These are phyloP conservation scores for Rubia peregrina DNA, from an alignment of 305 asterid species.

Conservation along the genomic window DNA sequence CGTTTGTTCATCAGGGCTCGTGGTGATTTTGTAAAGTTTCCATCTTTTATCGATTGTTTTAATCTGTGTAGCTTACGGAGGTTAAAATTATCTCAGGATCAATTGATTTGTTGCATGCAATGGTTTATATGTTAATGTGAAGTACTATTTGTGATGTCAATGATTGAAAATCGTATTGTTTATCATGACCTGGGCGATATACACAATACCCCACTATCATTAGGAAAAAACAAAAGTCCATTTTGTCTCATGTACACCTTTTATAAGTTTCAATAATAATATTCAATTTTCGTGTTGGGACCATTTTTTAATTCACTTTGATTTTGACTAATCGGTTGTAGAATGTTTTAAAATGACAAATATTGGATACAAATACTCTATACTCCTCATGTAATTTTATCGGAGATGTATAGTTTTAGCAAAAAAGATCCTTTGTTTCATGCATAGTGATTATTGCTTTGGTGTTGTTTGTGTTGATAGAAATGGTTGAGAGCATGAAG, in stretches of 20 bases:
- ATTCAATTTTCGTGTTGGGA: not conserved
- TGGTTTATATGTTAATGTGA: no score
- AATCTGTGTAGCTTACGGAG: not conserved
- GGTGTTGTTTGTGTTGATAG: slow-evolving; percentile 21
- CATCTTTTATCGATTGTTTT: not conserved
- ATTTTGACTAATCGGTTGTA: not conserved
- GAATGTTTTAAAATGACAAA: not conserved
- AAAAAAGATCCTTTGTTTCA: not conserved
- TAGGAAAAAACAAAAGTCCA: not conserved
- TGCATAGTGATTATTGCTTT: not conserved
- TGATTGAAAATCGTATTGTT: not conserved
- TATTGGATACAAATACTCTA: not conserved
- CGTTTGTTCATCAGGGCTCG: not conserved
- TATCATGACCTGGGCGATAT: not conserved
- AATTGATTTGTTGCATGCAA: not conserved
- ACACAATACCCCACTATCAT: not conserved
- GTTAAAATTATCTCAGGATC: not conserved
- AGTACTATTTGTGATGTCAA: not conserved
- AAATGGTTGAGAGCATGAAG: slow-evolving; percentile 92
- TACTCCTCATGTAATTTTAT: not conserved
- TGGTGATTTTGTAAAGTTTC: not conserved
- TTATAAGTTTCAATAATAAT: not conserved
- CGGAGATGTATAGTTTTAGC: not conserved
- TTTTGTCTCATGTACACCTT: not conserved
- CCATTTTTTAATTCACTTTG: not conserved